Base-by-base conservation (phyloP, 768 basidiomycete genomes). In the Amanita polypyramis region DNA sequence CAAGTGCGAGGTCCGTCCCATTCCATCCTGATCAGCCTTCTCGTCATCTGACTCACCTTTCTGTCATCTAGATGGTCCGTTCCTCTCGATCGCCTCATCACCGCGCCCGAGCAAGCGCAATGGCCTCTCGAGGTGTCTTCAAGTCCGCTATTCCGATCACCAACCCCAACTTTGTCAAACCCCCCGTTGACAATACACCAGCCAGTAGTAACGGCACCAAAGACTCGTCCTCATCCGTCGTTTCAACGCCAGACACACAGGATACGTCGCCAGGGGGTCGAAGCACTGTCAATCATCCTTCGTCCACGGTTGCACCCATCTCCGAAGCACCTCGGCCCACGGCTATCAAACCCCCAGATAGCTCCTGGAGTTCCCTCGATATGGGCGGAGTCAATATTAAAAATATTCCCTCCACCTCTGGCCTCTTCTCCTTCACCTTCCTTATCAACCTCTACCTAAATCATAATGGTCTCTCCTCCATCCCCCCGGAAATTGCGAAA, bases 381-480 rank as follows among this genome's bases (percentile, higher is more conserved):
- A 90, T 99, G 81, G 95, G 96, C 46, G 96, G 96, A 12, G 82
- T 96, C 55, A 79, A 80, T 54, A 80, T 99, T 60, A 95, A 94
- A 74, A 90, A 85, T 54, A 73, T 99, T 43, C 88, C 94, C 30
- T 67, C 80, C 4, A 73, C 68, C 5, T 85, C 83, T 39, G 82
- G 81, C 21, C 70, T 90, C 36, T 89, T 88, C 64, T 70, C 80
- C 6, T 97, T 95, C 70, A 79, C 80, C n/a, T 96, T 93, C 73
- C 82, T 99, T 51, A 85, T 85, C 55, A 85, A 83, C 52, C 83
- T 99, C 42, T 97, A 94, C 67, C 86, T 99, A 62, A 97, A 97
- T 56, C 95, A 98, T 70, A 99, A 99, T 58, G 71, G 79, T 20
- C 73, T 99, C 39, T 68, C 80, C 7, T 63, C 76, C 52, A 67